Percentiles rank a stretch among this genome's conserved stretches.
phyloP scores from a whole-genome alignment of 169 alveolate species.

The Plasmodium relictum region DNA sequence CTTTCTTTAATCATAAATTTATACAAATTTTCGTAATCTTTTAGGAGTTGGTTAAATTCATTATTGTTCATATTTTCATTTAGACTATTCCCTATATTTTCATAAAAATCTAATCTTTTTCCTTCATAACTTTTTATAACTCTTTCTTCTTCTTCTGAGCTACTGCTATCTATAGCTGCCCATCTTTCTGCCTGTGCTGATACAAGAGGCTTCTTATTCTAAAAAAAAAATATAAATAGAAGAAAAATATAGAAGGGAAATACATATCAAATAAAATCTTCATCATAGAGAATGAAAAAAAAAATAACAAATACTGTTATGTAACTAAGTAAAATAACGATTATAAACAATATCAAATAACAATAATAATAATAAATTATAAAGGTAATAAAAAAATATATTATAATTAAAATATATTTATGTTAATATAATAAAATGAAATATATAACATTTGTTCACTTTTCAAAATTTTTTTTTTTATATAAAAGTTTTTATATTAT shows the following conservation, averaged over 20 bases:
- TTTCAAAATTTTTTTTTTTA: slow-evolving; percentile 61
- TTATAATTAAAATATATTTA: too few species aligned
- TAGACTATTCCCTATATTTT: slow-evolving; percentile 80
- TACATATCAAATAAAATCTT: too few species aligned
- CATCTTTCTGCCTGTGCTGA: slow-evolving; percentile 80
- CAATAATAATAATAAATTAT: too few species aligned
- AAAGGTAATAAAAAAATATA: too few species aligned
- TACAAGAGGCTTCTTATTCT: slow-evolving; percentile 82
- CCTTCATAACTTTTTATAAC: slow-evolving; percentile 89
- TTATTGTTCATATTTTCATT: slow-evolving; percentile 84
- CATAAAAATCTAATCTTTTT: slow-evolving; percentile 86
- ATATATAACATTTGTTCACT: slow-evolving; percentile 43
- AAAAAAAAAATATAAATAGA: slow-evolving; percentile 72
- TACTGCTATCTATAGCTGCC: slow-evolving; percentile 87
- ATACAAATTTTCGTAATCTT: slow-evolving; percentile 87
- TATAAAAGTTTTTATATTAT: neutral
- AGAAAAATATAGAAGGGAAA: slow-evolving; percentile 64
- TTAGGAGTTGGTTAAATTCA: slow-evolving; percentile 85
- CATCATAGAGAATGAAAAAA: too few species aligned
- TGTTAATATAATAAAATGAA: too few species aligned
- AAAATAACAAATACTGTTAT: too few species aligned
- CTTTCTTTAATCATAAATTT: slow-evolving; percentile 86
- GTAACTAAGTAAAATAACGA: too few species aligned
- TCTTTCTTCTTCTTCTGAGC: slow-evolving; percentile 89
- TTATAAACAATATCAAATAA: too few species aligned